Base-by-base conservation (phyloP, 176 grass and related monocot genomes). In the Eleusine indica region DNA sequence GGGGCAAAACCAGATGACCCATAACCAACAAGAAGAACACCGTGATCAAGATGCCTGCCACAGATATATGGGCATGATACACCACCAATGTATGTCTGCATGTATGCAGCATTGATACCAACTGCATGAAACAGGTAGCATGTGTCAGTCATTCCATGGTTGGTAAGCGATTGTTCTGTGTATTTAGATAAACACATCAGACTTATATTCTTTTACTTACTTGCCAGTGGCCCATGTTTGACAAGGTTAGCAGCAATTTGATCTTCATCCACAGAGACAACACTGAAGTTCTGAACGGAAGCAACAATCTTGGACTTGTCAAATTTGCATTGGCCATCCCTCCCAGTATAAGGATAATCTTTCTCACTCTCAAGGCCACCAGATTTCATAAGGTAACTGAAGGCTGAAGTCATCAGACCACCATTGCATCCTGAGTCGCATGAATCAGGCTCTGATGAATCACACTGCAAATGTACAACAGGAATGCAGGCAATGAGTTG, bases 41-140 rank as follows among this genome's bases (percentile, higher is more conserved):
- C 94, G 1, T 97, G 94, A 80, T 97, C 94, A 65, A 97, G 85
- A 64, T 75, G 60, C 65, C 74, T 97, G 44, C 91, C 91, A 7
- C 94, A 97, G 40, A 97, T 87, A 77, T 93, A 97, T 3, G 94
- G 94, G 79, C 94, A 97, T 12, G 94, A 93, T 18, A 97, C 91
- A 1, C 94, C 94, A 9, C 94, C 91, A 0, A 97, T 88, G 76
- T 97, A 93, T n/a, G 94, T 97, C 83, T 97, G 94, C 94, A 97
- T 97, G 82, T 91, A 97, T 0, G 92, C 77, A 0, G 94, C 94
- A 18, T 97, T 97, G 85, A 97, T 97, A 39, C 89, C 91, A 47
- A 97, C 94, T 97, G 79, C 84, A 84, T 58, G 37, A 30, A 78
- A 78, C 42, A 46, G 3, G 65, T 52, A 16, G 67, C 11, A n/a